Base-by-base conservation (phyloP, 169 alveolate genomes). In the Plasmodium vinckei region DNA sequence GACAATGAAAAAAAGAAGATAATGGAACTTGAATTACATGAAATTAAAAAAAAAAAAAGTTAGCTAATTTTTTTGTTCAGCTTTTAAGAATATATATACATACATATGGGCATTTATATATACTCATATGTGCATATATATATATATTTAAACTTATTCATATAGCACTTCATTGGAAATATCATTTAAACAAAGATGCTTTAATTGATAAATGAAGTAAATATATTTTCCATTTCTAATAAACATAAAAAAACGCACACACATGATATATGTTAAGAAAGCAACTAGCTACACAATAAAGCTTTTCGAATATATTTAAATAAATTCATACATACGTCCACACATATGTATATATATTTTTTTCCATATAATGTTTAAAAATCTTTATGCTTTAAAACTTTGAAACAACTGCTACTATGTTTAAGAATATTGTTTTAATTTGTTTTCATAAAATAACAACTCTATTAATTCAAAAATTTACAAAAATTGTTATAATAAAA, bases 21-120 rank as follows among this genome's bases (percentile, higher is more conserved):
- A 63, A 73, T 73, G 68, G 75, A 73, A 73, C 27, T 15, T 60
- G 88, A 73, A 61, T 56, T 73, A 56, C 49, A 25, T 68, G 88
- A 73, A 73, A 73, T 73, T 33, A 61, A 72, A 33, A 75, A 39
- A 65, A 79, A 65, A 53, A 65, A 77, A 53, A 77, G 27, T 72
- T 53, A 49, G 27, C 25, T 21, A 71, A 71, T 49, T 53, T 33
- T 56, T 19, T 19, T 19, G 13, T 42, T 21, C 47, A n/a, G 60
- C 13, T 33, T 33, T 33, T 33, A 33, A 33, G 42, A 33, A 33
- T 33, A 33, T 33, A 33, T 33, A 54, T 44, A n/a, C 47, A 33
- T 25, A 25, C 51, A 60, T 75, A n/a, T 75, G 51, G 46, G 64
- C 64, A 75, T 70, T 15, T 57, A 44, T 19, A 64, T 46, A 73